Evolutionary conservation across 306 rosid species (phyloP), one percentile per base, ranked within the genome.

Genomic region (Hippophae rhamnoides): DNA sequence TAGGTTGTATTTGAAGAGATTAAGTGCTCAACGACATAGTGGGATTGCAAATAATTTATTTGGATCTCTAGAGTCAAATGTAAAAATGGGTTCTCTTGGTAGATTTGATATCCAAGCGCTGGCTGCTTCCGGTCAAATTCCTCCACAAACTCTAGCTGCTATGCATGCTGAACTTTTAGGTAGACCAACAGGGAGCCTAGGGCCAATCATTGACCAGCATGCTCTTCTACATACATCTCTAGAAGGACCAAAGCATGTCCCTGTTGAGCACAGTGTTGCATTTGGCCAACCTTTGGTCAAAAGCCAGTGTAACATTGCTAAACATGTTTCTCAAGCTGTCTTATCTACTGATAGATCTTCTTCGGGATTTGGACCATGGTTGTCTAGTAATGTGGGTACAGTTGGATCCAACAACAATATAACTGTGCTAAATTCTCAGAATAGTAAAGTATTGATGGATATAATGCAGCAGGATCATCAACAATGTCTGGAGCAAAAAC

Each of bases 161-260:
- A 63, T 78, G 76, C 96, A 85, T 61, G 96, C 87, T 50, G 94
- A 85, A 75, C 82, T 78, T 69, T 74, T 82, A 38, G 93, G 93
- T 62, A 75, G 42, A 60, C 89, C 92, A 27, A 54, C 66, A 1
- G 74, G 77, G 50, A 74, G 70, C 77, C 59, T 69, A 44, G 56
- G 68, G 41, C 47, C 74, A 31, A 56, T 79, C 10, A 43, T 66
- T 65, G 86, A 80, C 60, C 93, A 72, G 74, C 73, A 73, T 50
- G 25, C 87, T 54, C 66, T 82, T 47, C 55, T 88, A 53, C 87
- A 84, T 63, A 61, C 84, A 68, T 63, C 81, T 43, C 43, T 74
- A 6, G 81, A 63, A 58, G 76, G 77, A 42, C 60, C 84, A 41
- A 81, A 82, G 69, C 66, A 25, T 45, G 43, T 69, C 26, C 69